phyloP scores from a whole-genome alignment of 139 green algal species.

The Microglena sp. region DNA sequence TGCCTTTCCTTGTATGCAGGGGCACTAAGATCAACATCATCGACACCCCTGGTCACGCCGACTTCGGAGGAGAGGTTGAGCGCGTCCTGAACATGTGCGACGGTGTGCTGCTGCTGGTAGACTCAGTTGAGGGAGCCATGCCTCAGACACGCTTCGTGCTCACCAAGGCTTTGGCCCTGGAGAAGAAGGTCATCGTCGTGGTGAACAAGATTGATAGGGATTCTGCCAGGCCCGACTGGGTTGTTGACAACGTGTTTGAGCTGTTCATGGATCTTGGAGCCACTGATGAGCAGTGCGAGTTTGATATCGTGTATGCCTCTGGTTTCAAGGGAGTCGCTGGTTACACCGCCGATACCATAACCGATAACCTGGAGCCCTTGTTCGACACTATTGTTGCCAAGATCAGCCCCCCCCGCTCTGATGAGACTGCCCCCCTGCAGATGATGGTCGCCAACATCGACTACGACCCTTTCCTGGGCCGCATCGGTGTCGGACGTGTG shows the following conservation, averaged over 20 bases:
- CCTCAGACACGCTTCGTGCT: constrained; percentile 99
- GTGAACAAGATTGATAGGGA: constrained; percentile 98
- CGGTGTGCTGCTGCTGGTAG: constrained; percentile 94
- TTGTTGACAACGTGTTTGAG: constrained; percentile 89
- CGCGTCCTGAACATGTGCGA: constrained; percentile 99
- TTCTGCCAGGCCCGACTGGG: constrained; percentile 56
- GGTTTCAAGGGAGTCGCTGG: constrained; percentile 70
- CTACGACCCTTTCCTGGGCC: constrained; percentile 92
- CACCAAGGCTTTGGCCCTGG: constrained; percentile 86
- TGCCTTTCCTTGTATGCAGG: too few relatives aligned
- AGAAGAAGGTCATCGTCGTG: constrained; percentile 95
- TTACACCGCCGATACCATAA: constrained; percentile 46
- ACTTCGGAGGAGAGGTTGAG: constrained; percentile 99
- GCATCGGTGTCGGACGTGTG: constrained; percentile 87
- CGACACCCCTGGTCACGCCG: constrained; percentile 96
- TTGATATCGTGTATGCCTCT: constrained; percentile 88
- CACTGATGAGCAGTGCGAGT: constrained; percentile 90
- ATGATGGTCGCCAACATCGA: constrained; percentile 92
- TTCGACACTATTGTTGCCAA: constrained; percentile 82
- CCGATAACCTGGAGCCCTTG: constrained; percentile 80
- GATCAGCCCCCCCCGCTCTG: constrained; percentile 60
- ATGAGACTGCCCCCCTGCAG: constrained; percentile 70
- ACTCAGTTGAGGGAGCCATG: constrained; percentile 94
- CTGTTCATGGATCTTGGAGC: constrained; percentile 94
- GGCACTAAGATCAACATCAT: constrained; percentile 97